Evolutionary conservation across 2,329 filamentous ascomycete genomes (phyloP).

Genomic region (Periconia digitata): DNA sequence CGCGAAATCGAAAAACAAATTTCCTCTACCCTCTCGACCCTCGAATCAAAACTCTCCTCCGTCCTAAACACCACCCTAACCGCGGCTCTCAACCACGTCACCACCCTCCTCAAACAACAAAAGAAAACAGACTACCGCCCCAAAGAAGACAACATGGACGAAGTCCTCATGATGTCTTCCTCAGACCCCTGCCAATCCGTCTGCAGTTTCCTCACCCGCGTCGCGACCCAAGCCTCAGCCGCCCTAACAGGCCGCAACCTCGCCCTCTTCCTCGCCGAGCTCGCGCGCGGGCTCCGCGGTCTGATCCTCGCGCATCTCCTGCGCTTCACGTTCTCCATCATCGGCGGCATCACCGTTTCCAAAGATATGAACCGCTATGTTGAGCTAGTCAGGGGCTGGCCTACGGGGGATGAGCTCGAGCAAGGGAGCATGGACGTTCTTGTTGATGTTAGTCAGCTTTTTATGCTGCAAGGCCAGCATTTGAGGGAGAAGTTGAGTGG

Average conservation of each 20-base stretch:
- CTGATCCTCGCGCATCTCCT: slow-evolving; percentile 92
- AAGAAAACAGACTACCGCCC: slow-evolving; percentile 90
- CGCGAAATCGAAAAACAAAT: slow-evolving; percentile 86
- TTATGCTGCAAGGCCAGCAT: slow-evolving; percentile 76
- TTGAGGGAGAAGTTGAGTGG: slow-evolving; percentile 55
- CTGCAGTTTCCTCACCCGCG: slow-evolving; percentile 74
- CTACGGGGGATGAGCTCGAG: slow-evolving; percentile 60
- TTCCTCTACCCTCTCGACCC: slow-evolving; percentile 69
- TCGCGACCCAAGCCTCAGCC: slow-evolving; percentile 63
- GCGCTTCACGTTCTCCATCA: slow-evolving; percentile 88
- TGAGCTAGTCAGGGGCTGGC: slow-evolving; percentile 81
- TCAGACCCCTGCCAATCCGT: slow-evolving; percentile 77
- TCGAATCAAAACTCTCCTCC: slow-evolving; percentile 80
- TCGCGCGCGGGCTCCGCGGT: slow-evolving; percentile 75
- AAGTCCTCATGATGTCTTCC: slow-evolving; percentile 43
- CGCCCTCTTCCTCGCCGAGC: slow-evolving; percentile 77
- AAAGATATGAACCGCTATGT: slow-evolving; percentile 96
- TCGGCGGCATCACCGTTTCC: slow-evolving; percentile 90
- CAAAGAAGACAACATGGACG: slow-evolving; percentile 67
- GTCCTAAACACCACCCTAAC: slow-evolving; percentile 71
- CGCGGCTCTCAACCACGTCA: slow-evolving; percentile 74
- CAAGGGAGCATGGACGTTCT: slow-evolving; percentile 71
- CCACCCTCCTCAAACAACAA: slow-evolving; percentile 71
- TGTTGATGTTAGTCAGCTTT: slow-evolving; percentile 90
- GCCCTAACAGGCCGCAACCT: slow-evolving; percentile 84